These are phyloP conservation scores for Yamadazyma conglobata DNA, from an alignment of 1,139 yeast genomes.

Conservation along the genomic window DNA sequence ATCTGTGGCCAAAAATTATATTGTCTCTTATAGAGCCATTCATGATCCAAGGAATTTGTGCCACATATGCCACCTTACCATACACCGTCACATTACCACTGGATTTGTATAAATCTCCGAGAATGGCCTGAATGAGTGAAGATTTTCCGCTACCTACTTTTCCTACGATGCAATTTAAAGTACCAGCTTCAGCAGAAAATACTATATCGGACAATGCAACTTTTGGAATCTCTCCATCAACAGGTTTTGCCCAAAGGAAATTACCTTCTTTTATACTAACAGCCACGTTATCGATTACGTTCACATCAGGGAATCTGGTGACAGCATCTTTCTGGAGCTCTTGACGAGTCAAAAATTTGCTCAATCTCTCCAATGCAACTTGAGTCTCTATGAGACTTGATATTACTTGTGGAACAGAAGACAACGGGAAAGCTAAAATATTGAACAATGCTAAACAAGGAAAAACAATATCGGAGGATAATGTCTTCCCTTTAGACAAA, in stretches of 20 bases:
- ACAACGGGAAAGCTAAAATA: constrained; percentile 32
- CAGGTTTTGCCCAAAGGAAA: constrained; percentile 18
- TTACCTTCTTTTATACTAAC: constrained; percentile 18
- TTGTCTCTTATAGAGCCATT: constrained; percentile 39
- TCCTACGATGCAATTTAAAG: constrained; percentile 70
- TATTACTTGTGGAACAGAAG: constrained; percentile 29
- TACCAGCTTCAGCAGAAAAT: constrained; percentile 54
- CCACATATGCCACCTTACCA: constrained; percentile 31
- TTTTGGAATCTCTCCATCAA: constrained; percentile 29
- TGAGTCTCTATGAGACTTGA: constrained; percentile 27
- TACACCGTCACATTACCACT: constrained; percentile 10
- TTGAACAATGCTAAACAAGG: constrained; percentile 38
- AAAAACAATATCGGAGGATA: constrained; percentile 35
- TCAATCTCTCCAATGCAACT: constrained; percentile 32
- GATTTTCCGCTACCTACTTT: constrained; percentile 78
- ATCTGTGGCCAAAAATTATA: constrained; percentile 35
- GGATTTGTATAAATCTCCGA: constrained; percentile 47
- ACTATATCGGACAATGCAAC: constrained; percentile 51
- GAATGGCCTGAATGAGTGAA: constrained; percentile 55
- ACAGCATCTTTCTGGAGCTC: constrained; percentile 24
- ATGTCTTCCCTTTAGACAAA: constrained; percentile 27
- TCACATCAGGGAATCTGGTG: constrained; percentile 12
- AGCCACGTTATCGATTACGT: constrained; percentile 15
- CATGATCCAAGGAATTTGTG: constrained; percentile 39
- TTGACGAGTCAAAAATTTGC: constrained; percentile 27